These are phyloP conservation scores for Pseudoneurospora amorphoporcata DNA, from an alignment of 495 filamentous ascomycete species.

Conservation along the genomic window DNA sequence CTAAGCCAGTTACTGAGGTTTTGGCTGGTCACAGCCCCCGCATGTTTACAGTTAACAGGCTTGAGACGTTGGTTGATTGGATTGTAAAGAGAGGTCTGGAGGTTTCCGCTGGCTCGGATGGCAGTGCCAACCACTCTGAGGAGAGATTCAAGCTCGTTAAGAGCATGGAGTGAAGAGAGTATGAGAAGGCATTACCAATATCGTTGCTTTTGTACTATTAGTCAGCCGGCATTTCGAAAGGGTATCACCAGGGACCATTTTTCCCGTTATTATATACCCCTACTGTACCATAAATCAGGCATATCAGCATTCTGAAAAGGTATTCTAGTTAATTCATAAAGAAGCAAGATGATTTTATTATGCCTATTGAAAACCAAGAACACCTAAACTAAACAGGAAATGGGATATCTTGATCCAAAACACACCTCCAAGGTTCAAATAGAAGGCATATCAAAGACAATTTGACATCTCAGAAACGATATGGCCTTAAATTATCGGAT, in stretches of 20 bases:
- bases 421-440: rapidly evolving
- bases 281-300: background rate
- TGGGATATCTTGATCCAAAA: background rate
- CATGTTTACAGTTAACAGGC: background rate
- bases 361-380: background rate
- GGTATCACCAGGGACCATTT: background rate
- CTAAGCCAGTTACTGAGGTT: background rate
- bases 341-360: background rate
- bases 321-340: background rate
- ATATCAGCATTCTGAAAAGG: background rate
- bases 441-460: background rate
- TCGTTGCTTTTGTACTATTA: background rate
- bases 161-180: background rate
- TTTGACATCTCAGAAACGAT: rapidly evolving
- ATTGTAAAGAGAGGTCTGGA: background rate
- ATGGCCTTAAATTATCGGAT: background rate
- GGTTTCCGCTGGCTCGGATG: background rate
- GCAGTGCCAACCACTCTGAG: background rate
- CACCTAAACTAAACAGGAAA: background rate
- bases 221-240: background rate
- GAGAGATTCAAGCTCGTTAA: background rate
- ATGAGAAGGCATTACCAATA: background rate
- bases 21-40: background rate
- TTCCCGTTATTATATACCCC: background rate
- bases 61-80: background rate